Evolutionary conservation across 176 grass and related monocot species (phyloP).

Genomic region (Paspalum notatum): DNA sequence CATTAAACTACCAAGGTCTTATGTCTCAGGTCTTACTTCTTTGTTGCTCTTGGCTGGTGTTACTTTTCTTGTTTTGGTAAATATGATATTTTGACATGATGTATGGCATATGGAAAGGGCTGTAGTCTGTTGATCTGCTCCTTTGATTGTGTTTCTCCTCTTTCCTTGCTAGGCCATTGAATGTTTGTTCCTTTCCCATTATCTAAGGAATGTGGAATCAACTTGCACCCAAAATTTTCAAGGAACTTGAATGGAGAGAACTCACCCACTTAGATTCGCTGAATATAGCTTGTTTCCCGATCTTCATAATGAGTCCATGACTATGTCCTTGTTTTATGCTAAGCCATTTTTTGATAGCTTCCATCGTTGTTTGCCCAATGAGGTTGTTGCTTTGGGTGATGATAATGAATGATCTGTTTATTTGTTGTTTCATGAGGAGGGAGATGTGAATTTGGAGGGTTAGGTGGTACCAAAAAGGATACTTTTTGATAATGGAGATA

Average conservation of each 20-base stretch:
- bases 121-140: not conserved
- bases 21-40: not conserved
- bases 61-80: conserved; percentile 17
- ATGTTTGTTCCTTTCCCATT: not conserved
- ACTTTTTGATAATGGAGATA: too few relatives aligned
- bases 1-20: conserved; percentile 24
- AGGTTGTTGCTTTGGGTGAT: too few relatives aligned
- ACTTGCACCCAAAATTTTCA: not conserved
- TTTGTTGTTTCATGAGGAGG: too few relatives aligned
- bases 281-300: not conserved
- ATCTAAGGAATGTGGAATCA: not conserved
- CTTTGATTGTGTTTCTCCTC: not conserved
- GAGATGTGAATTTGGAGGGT: too few relatives aligned
- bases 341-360: not conserved
- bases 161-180: not conserved
- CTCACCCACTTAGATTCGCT: not conserved
- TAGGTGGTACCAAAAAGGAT: too few relatives aligned
- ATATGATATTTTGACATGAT: not conserved
- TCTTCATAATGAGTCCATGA: not conserved
- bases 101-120: not conserved
- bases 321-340: not conserved
- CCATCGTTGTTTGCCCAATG: not conserved
- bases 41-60: conserved; percentile 6
- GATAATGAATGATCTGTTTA: too few relatives aligned
- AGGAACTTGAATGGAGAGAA: conserved; percentile 33